Evolutionary conservation across 2,329 filamentous ascomycete species (phyloP), one percentile per base, ranked within the genome.

Genomic region (Colletotrichum paranaense): DNA sequence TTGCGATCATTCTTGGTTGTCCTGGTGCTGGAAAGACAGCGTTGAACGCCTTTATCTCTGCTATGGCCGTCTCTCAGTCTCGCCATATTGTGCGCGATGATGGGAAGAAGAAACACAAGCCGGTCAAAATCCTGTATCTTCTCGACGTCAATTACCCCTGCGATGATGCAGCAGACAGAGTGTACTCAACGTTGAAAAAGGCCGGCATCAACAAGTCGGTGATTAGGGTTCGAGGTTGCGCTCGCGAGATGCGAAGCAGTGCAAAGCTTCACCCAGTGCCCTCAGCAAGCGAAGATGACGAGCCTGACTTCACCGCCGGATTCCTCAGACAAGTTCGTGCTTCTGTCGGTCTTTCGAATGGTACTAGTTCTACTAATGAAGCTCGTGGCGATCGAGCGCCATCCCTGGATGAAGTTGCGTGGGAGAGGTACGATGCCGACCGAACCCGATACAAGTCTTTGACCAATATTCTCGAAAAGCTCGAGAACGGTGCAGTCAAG

Each of bases 1-100:
- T 88, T 1, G 83, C 81, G 32, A 82, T 88, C 60, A 78, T 87
- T 1, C 85, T 85, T 7, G 86, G 86, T 4, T 86, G 86, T 5
- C 85, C 86, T 4, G 86, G 86, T 0, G 82, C 85, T 0, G 86
- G 86, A 0, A 88, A 88, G 62, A 87, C 86, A 0, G 83, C 86
- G 46, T 86, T 84, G 84, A 86, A 84, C 42, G 81, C 87, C 75
- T 77, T 84, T 1, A 76, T 86, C 2, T 79, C 85, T 1, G 83
- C 82, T 0, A 76, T 86, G 22, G 82, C 83, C 4, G 9, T 73
- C 12, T 73, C 67, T 16, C 67, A 65, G 7, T 38, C 53, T 22
- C 16, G 42, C 46, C n/a, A 24, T 32, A 14, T 38, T 4, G 8
- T 22, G 19, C 32, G 19, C 22, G 56, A 32, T 19, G 22, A 35